Evolutionary conservation across 371 early-diverging fungal species (phyloP).

Genomic region (Chytridium lagenaria): DNA sequence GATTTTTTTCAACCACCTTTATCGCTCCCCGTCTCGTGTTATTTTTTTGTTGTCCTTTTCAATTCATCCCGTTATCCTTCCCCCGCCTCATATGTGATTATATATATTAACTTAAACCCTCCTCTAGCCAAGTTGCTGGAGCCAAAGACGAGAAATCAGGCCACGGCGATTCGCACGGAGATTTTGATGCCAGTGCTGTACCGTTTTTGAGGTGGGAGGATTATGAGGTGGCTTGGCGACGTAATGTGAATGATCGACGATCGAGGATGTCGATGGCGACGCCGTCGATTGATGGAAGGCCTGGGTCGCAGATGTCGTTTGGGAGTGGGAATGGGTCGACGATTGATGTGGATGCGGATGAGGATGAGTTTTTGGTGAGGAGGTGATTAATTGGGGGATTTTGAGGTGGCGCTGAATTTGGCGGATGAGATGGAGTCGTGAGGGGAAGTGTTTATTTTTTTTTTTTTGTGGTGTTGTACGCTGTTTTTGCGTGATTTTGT

Average conservation of each 20-base stretch:
- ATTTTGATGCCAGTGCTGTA: constrained; percentile 10
- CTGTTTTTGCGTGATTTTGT: too few relatives aligned
- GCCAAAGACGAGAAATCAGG: constrained; percentile 8
- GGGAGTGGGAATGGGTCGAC: background rate
- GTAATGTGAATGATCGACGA: background rate
- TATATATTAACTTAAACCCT: background rate
- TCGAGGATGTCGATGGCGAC: background rate
- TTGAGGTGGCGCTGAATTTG: too few relatives aligned
- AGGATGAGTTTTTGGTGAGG: background rate
- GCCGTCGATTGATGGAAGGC: background rate
- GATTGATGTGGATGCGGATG: background rate
- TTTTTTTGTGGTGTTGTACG: too few relatives aligned
- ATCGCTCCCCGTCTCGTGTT: too few relatives aligned
- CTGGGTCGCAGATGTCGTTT: background rate
- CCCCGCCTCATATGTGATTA: too few relatives aligned
- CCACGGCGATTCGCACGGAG: constrained; percentile 6
- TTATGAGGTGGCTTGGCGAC: constrained; percentile 21
- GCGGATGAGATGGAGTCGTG: too few relatives aligned
- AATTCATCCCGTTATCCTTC: too few relatives aligned
- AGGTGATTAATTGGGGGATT: too few relatives aligned
- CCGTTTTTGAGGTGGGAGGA: constrained; percentile 26
- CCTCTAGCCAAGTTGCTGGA: constrained; percentile 6
- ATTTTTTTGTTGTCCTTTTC: too few relatives aligned
- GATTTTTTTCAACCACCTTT: too few relatives aligned
- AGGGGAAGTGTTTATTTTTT: too few relatives aligned